Evolutionary conservation across 805 yeast genomes (phyloP).

Genomic region (Schwanniomyces vanrijiae): DNA sequence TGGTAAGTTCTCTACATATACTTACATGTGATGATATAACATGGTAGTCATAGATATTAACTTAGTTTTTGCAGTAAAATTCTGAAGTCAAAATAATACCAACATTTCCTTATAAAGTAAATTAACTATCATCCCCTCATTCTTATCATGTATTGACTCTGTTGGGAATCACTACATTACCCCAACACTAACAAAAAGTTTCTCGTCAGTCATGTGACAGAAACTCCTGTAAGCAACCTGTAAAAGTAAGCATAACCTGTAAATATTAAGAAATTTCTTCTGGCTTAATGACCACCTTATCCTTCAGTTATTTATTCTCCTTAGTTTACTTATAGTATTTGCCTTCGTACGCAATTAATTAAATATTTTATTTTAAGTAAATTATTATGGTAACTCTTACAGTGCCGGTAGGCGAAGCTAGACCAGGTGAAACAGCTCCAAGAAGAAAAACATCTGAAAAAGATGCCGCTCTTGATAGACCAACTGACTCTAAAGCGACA

Average conservation of each 20-base stretch:
- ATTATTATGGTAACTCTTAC: slow-evolving; percentile 21
- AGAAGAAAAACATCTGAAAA: slow-evolving; percentile 60
- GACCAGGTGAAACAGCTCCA: slow-evolving; percentile 80
- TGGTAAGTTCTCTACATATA: no score
- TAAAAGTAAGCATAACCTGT: background rate
- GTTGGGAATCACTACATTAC: background rate
- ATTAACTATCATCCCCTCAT: background rate
- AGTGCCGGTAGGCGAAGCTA: slow-evolving; percentile 70
- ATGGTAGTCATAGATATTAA: no score
- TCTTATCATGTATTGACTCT: background rate
- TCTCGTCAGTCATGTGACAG: background rate
- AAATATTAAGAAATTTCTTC: background rate
- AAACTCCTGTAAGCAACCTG: background rate
- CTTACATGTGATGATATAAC: no score
- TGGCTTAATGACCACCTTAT: background rate
- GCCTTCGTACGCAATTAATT: background rate
- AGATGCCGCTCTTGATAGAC: slow-evolving; percentile 55
- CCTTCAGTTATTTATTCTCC: background rate
- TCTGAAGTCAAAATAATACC: background rate
- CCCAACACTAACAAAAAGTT: background rate
- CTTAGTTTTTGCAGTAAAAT: background rate
- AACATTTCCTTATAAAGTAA: background rate
- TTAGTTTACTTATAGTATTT: background rate
- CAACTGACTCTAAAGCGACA: slow-evolving; percentile 59
- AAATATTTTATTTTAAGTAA: background rate